Evolutionary conservation across 2,329 filamentous ascomycete species (phyloP), one percentile per base, ranked within the genome.

Genomic region (Dactylella cylindrospora): DNA sequence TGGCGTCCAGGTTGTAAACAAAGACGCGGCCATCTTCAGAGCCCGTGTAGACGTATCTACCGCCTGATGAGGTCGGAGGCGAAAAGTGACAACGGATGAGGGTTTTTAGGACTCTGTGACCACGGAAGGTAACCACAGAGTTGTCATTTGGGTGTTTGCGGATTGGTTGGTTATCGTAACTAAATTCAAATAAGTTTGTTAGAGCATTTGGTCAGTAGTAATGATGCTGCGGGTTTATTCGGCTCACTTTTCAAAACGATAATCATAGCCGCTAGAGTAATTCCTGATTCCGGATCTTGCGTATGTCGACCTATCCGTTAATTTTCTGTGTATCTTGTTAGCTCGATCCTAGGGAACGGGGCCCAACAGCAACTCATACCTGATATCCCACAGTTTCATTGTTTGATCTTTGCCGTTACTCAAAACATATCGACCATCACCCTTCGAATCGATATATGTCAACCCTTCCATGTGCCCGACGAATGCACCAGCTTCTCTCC

Each of bases 21-120:
- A 90, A 91, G 0, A 96, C 86, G 59, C 86, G 86, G 41, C 93
- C 93, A 67, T 96, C 89, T 66, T 88, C 83, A 68, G 88, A 94
- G 17, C 93, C 93, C 15, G 85, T 87, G 74, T 96, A 97, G 17
- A 98, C 90, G 70, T 96, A 97, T 68, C 89, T 80, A 6, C 87
- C 90, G 71, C 96, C 87, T 1, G 89, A 91, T 70, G 88, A 90
- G 8, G 80, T 82, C 0, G 88, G 83, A 0, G 93, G 93, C 25
- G 88, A 93, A 74, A 98, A 98, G 74, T 97, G 91, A 70, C 93
- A 97, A 62, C 93, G 80, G 67, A 97, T 96, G 32, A 97, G 78
- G 0, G 93, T 97, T 69, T 88, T 85, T 62, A 94, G 79, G 9
- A 98, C 89, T 65, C 81, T 82, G 74, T 98, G 93, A 7, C 91